A percentile compares a stretch with the other conserved stretches of the same genome.
Conservation (phyloP, 257 asterid genomes). For the Solanum tarijense region DNA sequence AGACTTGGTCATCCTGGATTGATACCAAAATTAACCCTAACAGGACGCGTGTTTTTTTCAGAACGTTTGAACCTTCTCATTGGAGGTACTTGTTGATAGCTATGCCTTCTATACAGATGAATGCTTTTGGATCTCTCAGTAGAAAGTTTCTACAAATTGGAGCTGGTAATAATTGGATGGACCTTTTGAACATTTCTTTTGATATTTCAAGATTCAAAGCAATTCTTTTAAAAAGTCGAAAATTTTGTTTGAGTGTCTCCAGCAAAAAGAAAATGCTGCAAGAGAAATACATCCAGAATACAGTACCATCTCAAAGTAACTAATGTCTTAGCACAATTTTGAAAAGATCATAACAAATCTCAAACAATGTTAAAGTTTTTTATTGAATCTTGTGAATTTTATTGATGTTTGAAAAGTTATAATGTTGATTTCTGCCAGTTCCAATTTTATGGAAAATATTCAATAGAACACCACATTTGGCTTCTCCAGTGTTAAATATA, state of each 20-base stretch:
- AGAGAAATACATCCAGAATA: neutral
- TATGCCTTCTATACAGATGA: neutral
- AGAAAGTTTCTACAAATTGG: neutral
- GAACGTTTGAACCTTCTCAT: slow-evolving; percentile 79
- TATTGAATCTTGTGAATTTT: neutral
- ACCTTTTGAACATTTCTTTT: neutral
- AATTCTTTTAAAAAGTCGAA: neutral
- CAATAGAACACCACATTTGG: neutral
- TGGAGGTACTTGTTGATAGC: slow-evolving; percentile 46
- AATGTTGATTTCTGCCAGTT: neutral
- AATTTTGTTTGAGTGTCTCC: neutral
- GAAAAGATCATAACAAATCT: neutral
- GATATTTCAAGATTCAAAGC: neutral
- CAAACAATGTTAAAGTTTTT: neutral
- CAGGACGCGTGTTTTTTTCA: slow-evolving; percentile 49
- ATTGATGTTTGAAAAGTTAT: neutral
- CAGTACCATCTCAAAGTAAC: neutral
- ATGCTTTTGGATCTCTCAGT: slow-evolving; percentile 1
- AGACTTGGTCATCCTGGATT: slow-evolving; percentile 76
- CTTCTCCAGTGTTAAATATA: neutral
- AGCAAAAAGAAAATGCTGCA: neutral
- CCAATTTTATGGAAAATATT: neutral
- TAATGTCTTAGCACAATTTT: neutral
- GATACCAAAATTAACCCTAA: slow-evolving; percentile 18
- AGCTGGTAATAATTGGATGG: neutral